Evolutionary conservation across 768 basidiomycete genomes (phyloP).

Genomic region (Lyophyllum shimeji): DNA sequence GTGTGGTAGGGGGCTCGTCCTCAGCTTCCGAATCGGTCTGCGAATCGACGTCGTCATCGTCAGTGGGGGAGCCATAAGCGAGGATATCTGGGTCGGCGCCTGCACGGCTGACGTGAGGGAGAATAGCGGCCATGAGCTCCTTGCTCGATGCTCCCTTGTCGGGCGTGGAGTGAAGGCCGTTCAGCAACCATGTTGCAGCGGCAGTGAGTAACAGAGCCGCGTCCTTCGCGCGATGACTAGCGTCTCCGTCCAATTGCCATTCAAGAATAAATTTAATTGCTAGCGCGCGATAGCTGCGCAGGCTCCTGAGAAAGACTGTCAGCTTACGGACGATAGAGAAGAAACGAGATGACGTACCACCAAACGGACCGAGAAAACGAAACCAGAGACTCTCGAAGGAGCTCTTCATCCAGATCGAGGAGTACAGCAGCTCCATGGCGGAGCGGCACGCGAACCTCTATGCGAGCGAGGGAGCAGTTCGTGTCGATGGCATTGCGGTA

Average conservation of each 20-base stretch:
- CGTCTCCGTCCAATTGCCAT: constrained; percentile 13
- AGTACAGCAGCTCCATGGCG: constrained; percentile 5
- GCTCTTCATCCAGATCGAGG: neutral
- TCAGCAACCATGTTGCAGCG: constrained; percentile 21
- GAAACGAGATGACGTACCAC: constrained; percentile 17
- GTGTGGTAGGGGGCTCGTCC: neutral
- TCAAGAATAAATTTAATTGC: constrained; percentile 17
- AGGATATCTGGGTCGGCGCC: constrained; percentile 15
- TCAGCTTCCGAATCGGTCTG: neutral
- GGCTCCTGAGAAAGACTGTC: constrained; percentile 14
- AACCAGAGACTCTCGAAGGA: constrained; percentile 9
- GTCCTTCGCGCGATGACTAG: neutral
- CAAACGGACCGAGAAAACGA: constrained; percentile 9
- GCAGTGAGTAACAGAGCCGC: constrained; percentile 22
- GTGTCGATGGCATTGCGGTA: constrained; percentile 18
- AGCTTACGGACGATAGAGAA: neutral
- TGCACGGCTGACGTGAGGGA: constrained; percentile 16
- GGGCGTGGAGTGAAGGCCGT: constrained; percentile 24
- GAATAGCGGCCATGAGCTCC: constrained; percentile 18
- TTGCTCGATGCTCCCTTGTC: constrained; percentile 19
- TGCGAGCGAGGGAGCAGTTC: constrained; percentile 22
- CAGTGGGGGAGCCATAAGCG: constrained; percentile 9
- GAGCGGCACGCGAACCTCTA: constrained; percentile 28
- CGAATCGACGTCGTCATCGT: neutral
- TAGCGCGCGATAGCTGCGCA: constrained; percentile 17